Conservation (phyloP, 768 basidiomycete species). For the Boletus rubescentipes region DNA sequence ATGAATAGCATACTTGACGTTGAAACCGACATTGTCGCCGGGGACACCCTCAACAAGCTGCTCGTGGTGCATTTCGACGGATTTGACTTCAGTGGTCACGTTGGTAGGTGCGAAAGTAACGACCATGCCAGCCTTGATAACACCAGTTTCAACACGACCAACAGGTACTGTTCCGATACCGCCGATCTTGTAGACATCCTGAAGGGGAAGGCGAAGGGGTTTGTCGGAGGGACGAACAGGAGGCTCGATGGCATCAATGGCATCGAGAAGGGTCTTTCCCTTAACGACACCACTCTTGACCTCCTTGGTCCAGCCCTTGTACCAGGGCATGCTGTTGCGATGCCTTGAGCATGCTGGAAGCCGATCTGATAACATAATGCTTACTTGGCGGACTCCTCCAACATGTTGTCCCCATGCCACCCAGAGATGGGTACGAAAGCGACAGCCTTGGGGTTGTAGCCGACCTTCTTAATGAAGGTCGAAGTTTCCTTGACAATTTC, state of each 20-base stretch:
- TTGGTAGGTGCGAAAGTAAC: constrained; percentile 95
- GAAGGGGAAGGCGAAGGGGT: constrained; percentile 99
- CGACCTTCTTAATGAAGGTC: constrained; percentile 99
- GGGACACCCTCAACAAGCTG: constrained; percentile 92
- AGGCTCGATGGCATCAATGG: constrained; percentile 99
- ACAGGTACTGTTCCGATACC: constrained; percentile 99
- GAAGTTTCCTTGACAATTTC: constrained; percentile 99
- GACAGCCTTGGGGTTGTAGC: constrained; percentile 98
- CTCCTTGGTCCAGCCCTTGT: constrained; percentile 99
- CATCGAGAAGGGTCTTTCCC: constrained; percentile 99
- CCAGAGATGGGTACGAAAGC: constrained; percentile 99
- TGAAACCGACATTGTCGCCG: constrained; percentile 99
- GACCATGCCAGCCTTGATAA: constrained; percentile 99
- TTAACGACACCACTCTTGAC: constrained; percentile 89
- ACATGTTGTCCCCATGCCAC: constrained; percentile 99
- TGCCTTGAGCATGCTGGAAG: constrained; percentile 15
- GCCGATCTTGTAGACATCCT: constrained; percentile 99
- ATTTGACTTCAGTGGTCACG: constrained; percentile 99
- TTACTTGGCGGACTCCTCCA: constrained; percentile 96
- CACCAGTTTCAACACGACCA: constrained; percentile 99
- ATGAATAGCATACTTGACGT: constrained; percentile 74
- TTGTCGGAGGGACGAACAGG: constrained; percentile 97
- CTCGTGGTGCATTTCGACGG: constrained; percentile 99
- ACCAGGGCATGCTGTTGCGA: constrained; percentile 88
- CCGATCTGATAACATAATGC: constrained; percentile 25